A percentile compares a stretch with the other conserved stretches of the same genome.
These are phyloP conservation scores for Chaetomium tenue DNA, from an alignment of 495 filamentous ascomycete species.

Conservation along the genomic window DNA sequence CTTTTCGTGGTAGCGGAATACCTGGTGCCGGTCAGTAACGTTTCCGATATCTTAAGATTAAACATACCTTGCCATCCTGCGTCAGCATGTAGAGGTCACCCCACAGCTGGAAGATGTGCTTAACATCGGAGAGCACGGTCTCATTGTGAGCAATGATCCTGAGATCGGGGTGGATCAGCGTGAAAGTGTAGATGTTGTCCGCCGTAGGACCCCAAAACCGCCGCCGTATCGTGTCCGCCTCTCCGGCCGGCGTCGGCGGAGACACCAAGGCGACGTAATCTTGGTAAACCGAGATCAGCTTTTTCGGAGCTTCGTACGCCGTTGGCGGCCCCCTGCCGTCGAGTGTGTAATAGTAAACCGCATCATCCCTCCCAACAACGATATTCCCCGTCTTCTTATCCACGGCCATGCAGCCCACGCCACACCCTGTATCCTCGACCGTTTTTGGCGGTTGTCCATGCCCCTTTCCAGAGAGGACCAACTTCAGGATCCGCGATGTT, in stretches of 20 bases:
- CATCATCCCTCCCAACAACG: conserved; percentile 88
- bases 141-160: conserved; percentile 91
- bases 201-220: conserved; percentile 64
- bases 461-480: conserved; percentile 80
- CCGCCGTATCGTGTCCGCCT: conserved; percentile 52
- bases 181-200: conserved; percentile 80
- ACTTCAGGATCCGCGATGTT: conserved; percentile 79
- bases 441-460: conserved; percentile 86
- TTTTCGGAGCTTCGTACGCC: conserved; percentile 88
- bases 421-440: conserved; percentile 85
- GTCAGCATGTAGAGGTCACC: conserved; percentile 85
- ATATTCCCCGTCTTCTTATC: conserved; percentile 78
- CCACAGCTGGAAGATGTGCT: conserved; percentile 82
- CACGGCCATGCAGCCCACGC: conserved; percentile 86
- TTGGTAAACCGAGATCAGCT: conserved; percentile 71
- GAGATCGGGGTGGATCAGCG: conserved; percentile 82
- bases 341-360: conserved; percentile 85
- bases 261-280: conserved; percentile 88
- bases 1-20: conserved; percentile 91
- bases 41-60: not conserved
- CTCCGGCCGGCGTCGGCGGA: conserved; percentile 59
- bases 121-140: conserved; percentile 72
- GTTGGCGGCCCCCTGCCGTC: conserved; percentile 83
- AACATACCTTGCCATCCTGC: conserved; percentile 78
- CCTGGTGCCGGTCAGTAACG: conserved; percentile 43